phyloP scores from a whole-genome alignment of 371 early-diverging fungal species.

The Zancudomyces culisetae region DNA sequence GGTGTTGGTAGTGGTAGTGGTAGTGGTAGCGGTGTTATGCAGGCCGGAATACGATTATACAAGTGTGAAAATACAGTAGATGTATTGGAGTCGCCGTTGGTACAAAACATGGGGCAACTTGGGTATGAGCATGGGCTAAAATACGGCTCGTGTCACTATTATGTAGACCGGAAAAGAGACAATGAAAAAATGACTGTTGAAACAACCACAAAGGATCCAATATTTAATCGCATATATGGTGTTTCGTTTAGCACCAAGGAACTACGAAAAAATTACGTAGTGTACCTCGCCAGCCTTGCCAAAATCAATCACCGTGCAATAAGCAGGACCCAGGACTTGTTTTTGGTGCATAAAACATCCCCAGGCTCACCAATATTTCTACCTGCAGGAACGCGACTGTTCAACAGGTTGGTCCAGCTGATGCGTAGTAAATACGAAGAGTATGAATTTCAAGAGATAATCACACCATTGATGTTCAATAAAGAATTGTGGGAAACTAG shows the following conservation, averaged over 20 bases:
- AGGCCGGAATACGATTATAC: slow-evolving; percentile 80
- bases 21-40: slow-evolving; percentile 42
- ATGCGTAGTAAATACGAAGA: slow-evolving; percentile 44
- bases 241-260: slow-evolving; percentile 94
- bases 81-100: slow-evolving; percentile 94
- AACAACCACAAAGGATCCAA: slow-evolving; percentile 39
- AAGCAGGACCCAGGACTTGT: slow-evolving; percentile 83
- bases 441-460: slow-evolving; percentile 79
- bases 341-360: slow-evolving; percentile 75
- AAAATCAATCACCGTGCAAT: slow-evolving; percentile 97
- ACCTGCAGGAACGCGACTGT: slow-evolving; percentile 51
- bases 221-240: slow-evolving; percentile 91
- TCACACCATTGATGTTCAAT: slow-evolving; percentile 94
- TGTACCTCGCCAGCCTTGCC: slow-evolving; percentile 60
- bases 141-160: slow-evolving; percentile 25
- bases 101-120: slow-evolving; percentile 82
- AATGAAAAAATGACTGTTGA: neutral
- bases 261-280: slow-evolving; percentile 75
- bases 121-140: slow-evolving; percentile 42
- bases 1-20: slow-evolving; percentile 4
- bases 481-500: slow-evolving; percentile 94
- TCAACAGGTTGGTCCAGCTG: slow-evolving; percentile 30
- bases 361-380: slow-evolving; percentile 65
- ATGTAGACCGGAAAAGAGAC: neutral
- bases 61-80: slow-evolving; percentile 90